A percentile compares a stretch with the other conserved stretches of the same genome.
phyloP scores from a whole-genome alignment of 768 basidiomycete species.

The Amanita rubescens region DNA sequence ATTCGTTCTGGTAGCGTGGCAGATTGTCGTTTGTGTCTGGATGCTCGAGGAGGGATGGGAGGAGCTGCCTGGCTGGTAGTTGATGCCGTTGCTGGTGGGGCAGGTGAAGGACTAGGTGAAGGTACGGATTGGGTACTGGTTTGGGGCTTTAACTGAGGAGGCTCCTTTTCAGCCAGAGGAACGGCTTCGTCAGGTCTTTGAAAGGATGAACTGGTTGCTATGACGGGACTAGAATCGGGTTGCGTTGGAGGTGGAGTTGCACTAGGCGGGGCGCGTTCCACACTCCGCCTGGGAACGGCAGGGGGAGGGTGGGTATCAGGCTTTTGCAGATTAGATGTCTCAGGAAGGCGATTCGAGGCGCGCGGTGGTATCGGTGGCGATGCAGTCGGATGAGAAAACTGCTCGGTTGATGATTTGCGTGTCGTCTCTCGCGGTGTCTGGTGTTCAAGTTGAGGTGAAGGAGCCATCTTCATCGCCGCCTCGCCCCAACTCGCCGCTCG shows the following conservation, averaged over 20 bases:
- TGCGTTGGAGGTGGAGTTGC: constrained; percentile 7
- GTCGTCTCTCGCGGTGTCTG: constrained; percentile 6
- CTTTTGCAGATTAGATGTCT: no score
- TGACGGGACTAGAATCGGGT: background rate
- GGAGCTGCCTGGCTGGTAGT: background rate
- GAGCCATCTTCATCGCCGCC: constrained; percentile 8
- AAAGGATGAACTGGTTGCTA: constrained; percentile 1
- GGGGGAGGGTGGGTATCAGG: constrained; percentile 34
- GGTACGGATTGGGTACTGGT: background rate
- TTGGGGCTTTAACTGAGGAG: background rate
- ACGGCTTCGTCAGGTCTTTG: background rate
- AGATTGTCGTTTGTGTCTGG: background rate
- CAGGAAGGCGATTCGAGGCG: background rate
- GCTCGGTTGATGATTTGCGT: background rate
- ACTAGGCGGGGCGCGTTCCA: constrained; percentile 23
- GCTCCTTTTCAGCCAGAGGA: background rate
- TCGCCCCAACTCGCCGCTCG: constrained; percentile 52
- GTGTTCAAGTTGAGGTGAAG: constrained; percentile 11
- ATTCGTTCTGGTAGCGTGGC: constrained; percentile 1
- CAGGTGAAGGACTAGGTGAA: background rate
- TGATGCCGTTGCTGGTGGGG: background rate
- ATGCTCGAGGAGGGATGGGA: constrained; percentile 1
- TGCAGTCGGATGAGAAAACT: constrained; percentile 16
- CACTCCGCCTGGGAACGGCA: constrained; percentile 44
- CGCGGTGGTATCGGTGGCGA: constrained; percentile 5